These are phyloP conservation scores for Avena insularis DNA, from an alignment of 176 grass and related monocot species.

Conservation along the genomic window DNA sequence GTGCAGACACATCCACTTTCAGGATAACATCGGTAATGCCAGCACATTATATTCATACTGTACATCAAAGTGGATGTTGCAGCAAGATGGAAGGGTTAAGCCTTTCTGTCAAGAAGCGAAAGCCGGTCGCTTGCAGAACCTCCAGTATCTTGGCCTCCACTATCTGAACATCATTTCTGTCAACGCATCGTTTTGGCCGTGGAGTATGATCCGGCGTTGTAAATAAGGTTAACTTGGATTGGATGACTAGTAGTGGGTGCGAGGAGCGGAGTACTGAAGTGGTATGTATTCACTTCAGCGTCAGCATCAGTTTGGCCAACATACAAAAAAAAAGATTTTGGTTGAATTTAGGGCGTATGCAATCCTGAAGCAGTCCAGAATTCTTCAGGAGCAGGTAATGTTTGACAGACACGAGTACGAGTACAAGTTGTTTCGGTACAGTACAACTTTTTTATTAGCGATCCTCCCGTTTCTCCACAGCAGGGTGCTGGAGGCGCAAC, in stretches of 20 bases:
- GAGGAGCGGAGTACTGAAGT: background rate
- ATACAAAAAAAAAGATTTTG: too few species aligned
- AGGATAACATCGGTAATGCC: background rate
- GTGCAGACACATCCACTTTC: background rate
- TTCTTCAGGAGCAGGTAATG: too few species aligned
- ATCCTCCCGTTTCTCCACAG: too few species aligned
- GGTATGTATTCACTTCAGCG: background rate
- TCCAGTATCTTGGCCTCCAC: too few species aligned
- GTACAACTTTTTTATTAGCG: too few species aligned
- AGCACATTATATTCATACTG: too few species aligned
- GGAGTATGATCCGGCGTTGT: background rate
- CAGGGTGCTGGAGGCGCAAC: background rate
- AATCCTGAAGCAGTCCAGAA: background rate
- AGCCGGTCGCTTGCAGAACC: too few species aligned
- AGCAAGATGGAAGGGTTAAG: background rate
- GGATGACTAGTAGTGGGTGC: background rate
- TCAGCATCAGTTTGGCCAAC: background rate
- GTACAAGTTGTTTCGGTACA: too few species aligned
- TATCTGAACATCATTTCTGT: too few species aligned
- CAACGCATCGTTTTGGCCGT: background rate
- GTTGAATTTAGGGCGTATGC: background rate
- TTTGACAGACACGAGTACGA: too few species aligned
- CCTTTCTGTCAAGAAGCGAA: background rate
- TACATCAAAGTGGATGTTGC: background rate
- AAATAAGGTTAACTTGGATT: background rate